These are phyloP conservation scores for Umbelopsis sp. DNA, from an alignment of 371 early-diverging fungal species.

Conservation along the genomic window DNA sequence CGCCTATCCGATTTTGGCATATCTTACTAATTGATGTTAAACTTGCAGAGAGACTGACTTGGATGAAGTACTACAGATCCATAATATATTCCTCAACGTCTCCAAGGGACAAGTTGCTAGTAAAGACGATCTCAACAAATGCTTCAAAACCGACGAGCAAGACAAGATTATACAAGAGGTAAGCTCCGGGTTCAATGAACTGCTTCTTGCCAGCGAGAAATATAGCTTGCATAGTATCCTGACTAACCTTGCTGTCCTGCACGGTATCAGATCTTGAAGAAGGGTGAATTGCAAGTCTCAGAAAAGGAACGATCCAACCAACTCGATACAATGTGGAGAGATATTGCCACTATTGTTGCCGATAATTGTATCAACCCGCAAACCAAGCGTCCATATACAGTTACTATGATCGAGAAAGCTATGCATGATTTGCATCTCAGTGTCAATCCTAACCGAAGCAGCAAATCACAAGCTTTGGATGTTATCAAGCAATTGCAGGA, in stretches of 20 bases:
- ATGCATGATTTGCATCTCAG: conserved; percentile 92
- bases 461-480: conserved; percentile 90
- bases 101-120: conserved; percentile 95
- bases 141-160: conserved; percentile 87
- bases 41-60: conserved; percentile 89
- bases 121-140: conserved; percentile 83
- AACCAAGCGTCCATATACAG: conserved; percentile 94
- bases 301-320: conserved; percentile 93
- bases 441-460: conserved; percentile 83
- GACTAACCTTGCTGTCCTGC: neutral
- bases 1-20: no score
- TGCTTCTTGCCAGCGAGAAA: neutral
- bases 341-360: conserved; percentile 93
- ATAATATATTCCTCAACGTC: conserved; percentile 92
- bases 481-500: conserved; percentile 92
- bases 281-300: conserved; percentile 95
- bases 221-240: neutral
- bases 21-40: neutral
- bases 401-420: conserved; percentile 97
- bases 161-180: conserved; percentile 87
- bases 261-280: conserved; percentile 75
- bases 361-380: conserved; percentile 95
- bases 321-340: conserved; percentile 78
- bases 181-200: neutral
- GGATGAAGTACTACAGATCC: conserved; percentile 94